Conservation (phyloP, 163 green algal genomes). For the Prototheca stagnorum region DNA sequence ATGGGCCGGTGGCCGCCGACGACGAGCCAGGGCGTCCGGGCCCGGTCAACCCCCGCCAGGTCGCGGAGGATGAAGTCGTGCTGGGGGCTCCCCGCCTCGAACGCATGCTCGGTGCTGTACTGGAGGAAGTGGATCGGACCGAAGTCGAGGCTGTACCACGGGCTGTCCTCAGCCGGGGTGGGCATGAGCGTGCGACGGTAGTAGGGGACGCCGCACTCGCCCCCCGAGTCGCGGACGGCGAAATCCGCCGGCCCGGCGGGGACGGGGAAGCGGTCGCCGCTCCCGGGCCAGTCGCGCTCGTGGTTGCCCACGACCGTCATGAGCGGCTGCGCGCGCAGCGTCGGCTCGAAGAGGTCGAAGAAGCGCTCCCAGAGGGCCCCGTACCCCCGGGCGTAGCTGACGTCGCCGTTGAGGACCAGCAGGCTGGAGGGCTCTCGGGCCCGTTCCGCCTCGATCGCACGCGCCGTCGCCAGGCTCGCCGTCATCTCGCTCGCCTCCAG, state of each 20-base stretch:
- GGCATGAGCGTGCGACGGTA: slow-evolving; percentile 15
- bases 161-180: slow-evolving; percentile 1
- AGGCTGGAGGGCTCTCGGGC: neutral
- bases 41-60: slow-evolving; percentile 34
- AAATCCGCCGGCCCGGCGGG: too few species aligned
- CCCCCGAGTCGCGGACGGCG: neutral
- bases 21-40: slow-evolving; percentile 49
- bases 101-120: slow-evolving; percentile 62
- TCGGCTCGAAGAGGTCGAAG: slow-evolving; percentile 45
- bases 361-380: slow-evolving; percentile 57
- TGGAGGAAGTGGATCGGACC: slow-evolving; percentile 61
- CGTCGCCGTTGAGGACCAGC: neutral
- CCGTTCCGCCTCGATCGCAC: neutral
- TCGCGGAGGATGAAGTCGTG: slow-evolving; percentile 22
- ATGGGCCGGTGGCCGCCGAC: slow-evolving; percentile 31
- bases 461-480: too few species aligned
- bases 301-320: slow-evolving; percentile 47
- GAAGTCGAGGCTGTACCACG: slow-evolving; percentile 45
- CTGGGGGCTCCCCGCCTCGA: slow-evolving; percentile 43
- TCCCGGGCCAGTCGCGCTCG: slow-evolving; percentile 14
- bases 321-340: slow-evolving; percentile 43
- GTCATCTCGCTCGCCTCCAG: slow-evolving; percentile 13
- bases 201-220: slow-evolving; percentile 16
- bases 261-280: slow-evolving; percentile 11
- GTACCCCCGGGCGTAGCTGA: slow-evolving; percentile 34